phyloP scores from a whole-genome alignment of 371 early-diverging fungal species.

The Quaeritorhiza haematococci region DNA sequence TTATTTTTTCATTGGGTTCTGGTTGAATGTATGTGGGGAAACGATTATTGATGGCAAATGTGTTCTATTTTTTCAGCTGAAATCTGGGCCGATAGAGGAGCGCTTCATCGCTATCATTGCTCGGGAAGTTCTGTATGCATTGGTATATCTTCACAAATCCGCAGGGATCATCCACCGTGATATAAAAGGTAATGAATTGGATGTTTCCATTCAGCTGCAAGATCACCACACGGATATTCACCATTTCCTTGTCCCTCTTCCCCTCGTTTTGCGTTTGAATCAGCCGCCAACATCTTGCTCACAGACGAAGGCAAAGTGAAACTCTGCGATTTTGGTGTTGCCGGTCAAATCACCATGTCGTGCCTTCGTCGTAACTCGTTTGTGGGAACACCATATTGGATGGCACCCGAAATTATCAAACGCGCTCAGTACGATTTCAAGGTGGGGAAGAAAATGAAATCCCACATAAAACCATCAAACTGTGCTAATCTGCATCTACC shows the following conservation, averaged over 20 bases:
- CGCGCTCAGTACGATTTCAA: conserved; percentile 46
- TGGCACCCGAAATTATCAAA: conserved; percentile 48
- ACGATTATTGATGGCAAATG: neutral
- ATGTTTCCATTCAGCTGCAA: neutral
- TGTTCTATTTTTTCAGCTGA: conserved; percentile 50
- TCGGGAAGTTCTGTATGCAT: conserved; percentile 78
- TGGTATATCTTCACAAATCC: conserved; percentile 88
- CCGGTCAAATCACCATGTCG: conserved; percentile 45
- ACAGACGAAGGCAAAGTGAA: conserved; percentile 40
- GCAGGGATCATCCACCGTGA: conserved; percentile 93
- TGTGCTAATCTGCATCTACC: neutral
- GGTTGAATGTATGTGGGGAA: neutral
- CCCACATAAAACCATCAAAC: neutral
- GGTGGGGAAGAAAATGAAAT: conserved; percentile 12
- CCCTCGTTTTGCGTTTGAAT: neutral
- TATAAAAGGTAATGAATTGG: conserved; percentile 75
- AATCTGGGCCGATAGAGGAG: conserved; percentile 84
- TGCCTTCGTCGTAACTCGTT: conserved; percentile 26
- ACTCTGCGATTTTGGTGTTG: conserved; percentile 55
- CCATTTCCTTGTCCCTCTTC: neutral
- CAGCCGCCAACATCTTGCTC: conserved; percentile 48
- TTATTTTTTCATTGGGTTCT: too few relatives aligned
- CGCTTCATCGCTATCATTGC: conserved; percentile 79
- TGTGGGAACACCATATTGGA: conserved; percentile 41
- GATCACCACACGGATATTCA: neutral